These are phyloP conservation scores for Alternaria longipes DNA, from an alignment of 2,329 filamentous ascomycete species.

Conservation along the genomic window DNA sequence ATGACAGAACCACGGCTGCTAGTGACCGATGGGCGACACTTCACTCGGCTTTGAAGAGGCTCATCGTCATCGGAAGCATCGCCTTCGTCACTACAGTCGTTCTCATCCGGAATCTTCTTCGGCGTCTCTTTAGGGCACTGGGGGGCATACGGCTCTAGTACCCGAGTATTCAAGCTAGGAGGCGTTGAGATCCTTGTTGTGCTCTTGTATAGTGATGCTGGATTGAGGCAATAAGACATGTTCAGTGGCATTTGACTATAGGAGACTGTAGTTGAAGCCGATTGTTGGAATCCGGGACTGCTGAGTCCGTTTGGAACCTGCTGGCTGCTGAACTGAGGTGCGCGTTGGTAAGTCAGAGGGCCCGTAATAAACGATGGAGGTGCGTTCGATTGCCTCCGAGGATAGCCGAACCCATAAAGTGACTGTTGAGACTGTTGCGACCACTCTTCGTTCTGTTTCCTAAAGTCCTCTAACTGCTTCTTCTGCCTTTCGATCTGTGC, in stretches of 20 bases:
- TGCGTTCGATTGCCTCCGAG: background rate
- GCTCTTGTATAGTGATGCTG: background rate
- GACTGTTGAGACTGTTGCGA: background rate
- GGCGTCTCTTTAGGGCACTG: background rate
- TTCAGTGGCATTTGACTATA: background rate
- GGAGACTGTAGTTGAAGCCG: background rate
- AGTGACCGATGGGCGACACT: constrained; percentile 15
- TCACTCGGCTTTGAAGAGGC: constrained; percentile 22
- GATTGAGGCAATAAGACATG: background rate
- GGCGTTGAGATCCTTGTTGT: background rate
- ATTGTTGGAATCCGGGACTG: background rate
- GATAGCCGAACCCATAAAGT: background rate
- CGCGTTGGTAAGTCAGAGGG: constrained; percentile 8
- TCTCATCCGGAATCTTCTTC: background rate
- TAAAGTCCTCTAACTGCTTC: background rate
- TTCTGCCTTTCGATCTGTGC: background rate
- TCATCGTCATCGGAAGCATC: constrained; percentile 30
- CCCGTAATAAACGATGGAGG: background rate
- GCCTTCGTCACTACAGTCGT: background rate
- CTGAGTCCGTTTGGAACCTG: background rate
- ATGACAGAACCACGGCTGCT: constrained; percentile 10
- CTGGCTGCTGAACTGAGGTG: background rate
- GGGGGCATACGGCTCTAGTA: background rate
- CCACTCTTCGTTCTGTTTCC: background rate
- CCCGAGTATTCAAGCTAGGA: background rate